Evolutionary conservation across 1,284 basidiomycete genomes (phyloP).

Genomic region (Moesziomyces parantarcticus): DNA sequence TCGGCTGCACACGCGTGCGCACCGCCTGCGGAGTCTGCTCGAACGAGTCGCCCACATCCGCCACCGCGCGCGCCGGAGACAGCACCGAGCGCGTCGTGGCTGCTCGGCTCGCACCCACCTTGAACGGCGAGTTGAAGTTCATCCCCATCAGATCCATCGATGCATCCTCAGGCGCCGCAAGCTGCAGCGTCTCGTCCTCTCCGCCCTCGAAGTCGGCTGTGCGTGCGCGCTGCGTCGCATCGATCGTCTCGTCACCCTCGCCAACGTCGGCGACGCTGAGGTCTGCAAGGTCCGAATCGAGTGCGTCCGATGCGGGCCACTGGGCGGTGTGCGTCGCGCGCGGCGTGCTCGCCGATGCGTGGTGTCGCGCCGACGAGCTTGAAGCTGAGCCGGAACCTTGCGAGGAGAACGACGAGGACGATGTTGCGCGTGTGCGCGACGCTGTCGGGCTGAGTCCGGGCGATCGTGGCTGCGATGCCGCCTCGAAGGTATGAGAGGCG

Average conservation of each 20-base stretch:
- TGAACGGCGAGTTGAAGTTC: slow-evolving; percentile 50
- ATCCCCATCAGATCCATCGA: slow-evolving; percentile 57
- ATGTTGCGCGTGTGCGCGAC: slow-evolving; percentile 28
- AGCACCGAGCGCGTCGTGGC: slow-evolving; percentile 19
- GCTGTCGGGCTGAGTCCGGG: slow-evolving; percentile 22
- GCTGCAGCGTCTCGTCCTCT: slow-evolving; percentile 54
- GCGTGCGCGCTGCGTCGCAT: slow-evolving; percentile 28
- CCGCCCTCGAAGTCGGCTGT: not conserved
- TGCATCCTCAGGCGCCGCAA: slow-evolving; percentile 41
- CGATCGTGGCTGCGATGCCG: slow-evolving; percentile 23
- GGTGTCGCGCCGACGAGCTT: slow-evolving; percentile 11
- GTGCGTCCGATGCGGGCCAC: not conserved
- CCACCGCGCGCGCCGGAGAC: not conserved
- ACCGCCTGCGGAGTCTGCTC: slow-evolving; percentile 9
- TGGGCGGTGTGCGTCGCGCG: not conserved
- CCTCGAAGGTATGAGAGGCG: slow-evolving; percentile 15
- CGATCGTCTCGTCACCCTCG: slow-evolving; percentile 29
- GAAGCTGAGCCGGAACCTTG: slow-evolving; percentile 29
- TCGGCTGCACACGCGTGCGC: slow-evolving; percentile 2
- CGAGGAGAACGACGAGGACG: slow-evolving; percentile 39
- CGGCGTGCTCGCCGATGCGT: slow-evolving; percentile 9
- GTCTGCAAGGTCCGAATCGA: slow-evolving; percentile 28
- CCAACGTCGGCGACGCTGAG: slow-evolving; percentile 13
- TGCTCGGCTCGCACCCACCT: slow-evolving; percentile 6
- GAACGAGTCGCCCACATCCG: slow-evolving; percentile 8